Evolutionary conservation across 345 rosid species (phyloP).

Genomic region (Isatis tinctoria): DNA sequence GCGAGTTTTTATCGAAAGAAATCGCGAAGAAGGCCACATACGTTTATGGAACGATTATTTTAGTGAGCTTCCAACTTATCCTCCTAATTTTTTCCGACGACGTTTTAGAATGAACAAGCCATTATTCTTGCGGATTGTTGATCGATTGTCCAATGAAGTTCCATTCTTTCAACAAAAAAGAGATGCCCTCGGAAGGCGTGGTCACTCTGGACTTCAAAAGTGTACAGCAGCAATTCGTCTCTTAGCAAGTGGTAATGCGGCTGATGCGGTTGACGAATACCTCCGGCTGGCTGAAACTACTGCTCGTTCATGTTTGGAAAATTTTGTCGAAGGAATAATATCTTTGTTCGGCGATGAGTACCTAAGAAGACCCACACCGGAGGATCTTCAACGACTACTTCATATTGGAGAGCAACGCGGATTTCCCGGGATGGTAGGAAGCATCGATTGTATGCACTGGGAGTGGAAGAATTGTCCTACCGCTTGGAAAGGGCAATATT

Average conservation of each 20-base stretch:
- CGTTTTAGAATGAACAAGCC: not conserved
- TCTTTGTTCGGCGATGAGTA: too few relatives aligned
- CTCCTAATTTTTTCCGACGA: too few relatives aligned
- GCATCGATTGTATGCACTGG: too few relatives aligned
- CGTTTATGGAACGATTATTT: not conserved
- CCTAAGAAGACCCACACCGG: too few relatives aligned
- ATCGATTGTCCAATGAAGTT: not conserved
- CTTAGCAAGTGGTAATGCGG: not conserved
- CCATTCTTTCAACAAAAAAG: not conserved
- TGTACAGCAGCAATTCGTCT: not conserved
- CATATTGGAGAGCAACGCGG: too few relatives aligned
- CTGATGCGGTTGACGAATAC: not conserved
- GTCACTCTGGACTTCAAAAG: not conserved
- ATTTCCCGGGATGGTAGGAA: too few relatives aligned
- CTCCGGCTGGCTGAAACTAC: not conserved
- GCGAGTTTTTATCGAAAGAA: not conserved
- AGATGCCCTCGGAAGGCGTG: not conserved
- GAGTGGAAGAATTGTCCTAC: too few relatives aligned
- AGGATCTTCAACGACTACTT: too few relatives aligned
- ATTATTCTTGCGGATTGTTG: not conserved
- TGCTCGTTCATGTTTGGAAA: not conserved
- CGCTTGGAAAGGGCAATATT: too few relatives aligned
- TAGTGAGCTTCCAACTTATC: not conserved
- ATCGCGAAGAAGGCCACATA: not conserved
- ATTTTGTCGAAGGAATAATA: too few relatives aligned